A percentile compares a stretch with the other conserved stretches of the same genome.
Evolutionary conservation across 2,329 filamentous ascomycete genomes (phyloP).

Genomic region (Fusarium brachygibbosum): DNA sequence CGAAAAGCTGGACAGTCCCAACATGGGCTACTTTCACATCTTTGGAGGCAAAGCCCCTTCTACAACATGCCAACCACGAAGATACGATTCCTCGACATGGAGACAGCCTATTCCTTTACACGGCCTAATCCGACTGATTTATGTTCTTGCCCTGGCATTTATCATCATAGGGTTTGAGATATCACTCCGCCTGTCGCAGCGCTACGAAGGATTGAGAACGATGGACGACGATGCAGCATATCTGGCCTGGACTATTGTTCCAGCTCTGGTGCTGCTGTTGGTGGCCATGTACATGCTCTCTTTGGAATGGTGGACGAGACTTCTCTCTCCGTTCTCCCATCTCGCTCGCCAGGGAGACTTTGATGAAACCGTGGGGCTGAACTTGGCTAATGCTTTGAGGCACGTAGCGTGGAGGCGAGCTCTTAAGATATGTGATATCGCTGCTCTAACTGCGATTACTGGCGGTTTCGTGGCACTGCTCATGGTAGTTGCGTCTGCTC

Average conservation of each 20-base stretch:
- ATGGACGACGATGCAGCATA: slow-evolving; percentile 50
- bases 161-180: slow-evolving; percentile 55
- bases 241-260: slow-evolving; percentile 55
- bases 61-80: slow-evolving; percentile 18
- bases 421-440: slow-evolving; percentile 45
- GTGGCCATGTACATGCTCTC: slow-evolving; percentile 52
- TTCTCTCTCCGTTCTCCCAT: slow-evolving; percentile 53
- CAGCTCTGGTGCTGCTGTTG: slow-evolving; percentile 49
- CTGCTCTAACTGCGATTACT: slow-evolving; percentile 47
- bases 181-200: slow-evolving; percentile 50
- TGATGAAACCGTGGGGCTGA: slow-evolving; percentile 50
- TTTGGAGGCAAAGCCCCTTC: slow-evolving; percentile 46
- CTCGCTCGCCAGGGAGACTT: slow-evolving; percentile 49
- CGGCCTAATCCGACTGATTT: slow-evolving; percentile 47
- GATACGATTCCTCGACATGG: slow-evolving; percentile 48
- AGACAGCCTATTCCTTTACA: slow-evolving; percentile 52
- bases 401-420: slow-evolving; percentile 49
- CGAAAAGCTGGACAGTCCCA: slow-evolving; percentile 48
- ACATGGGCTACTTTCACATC: slow-evolving; percentile 47
- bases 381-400: slow-evolving; percentile 52
- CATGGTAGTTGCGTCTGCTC: slow-evolving; percentile 51
- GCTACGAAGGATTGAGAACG: slow-evolving; percentile 50
- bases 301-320: slow-evolving; percentile 52
- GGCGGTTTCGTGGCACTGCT: slow-evolving; percentile 50
- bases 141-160: slow-evolving; percentile 47